Evolutionary conservation across 768 basidiomycete species (phyloP), one percentile per base, ranked within the genome.

Genomic region (Udeniomyces megalosporus): DNA sequence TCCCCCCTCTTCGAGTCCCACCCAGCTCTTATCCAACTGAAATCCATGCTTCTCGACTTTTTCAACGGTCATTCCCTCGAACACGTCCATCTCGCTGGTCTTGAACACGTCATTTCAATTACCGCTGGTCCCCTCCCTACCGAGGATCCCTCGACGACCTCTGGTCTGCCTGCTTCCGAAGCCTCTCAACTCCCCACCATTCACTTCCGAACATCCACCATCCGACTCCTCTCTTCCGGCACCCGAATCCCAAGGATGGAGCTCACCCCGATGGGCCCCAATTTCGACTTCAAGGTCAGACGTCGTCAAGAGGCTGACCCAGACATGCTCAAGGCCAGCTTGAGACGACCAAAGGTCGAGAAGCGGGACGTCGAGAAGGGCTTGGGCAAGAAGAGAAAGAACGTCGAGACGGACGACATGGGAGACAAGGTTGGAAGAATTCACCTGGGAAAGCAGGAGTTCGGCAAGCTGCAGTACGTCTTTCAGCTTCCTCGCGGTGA

Each of bases 351-450:
- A 17, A 95, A 92, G 77, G 68, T 96, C 66, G 86, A 85, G 77
- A 91, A 93, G 78, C 80, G 79, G 63, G 87, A 91, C 38, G 75
- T 93, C 51, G 88, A 87, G 75, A 82, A 80, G 71, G 89, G 90
- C 0, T 70, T 89, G 11, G 89, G 88, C 17, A 73, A 74, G 71
- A 88, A 86, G 79, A 81, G 79, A 74, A 92, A 90, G 81, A 99
- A 99, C 71, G 71, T 89, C 74, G 89, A 90, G 77, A 87, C 90
- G 69, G 93, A 99, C 77, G 89, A 88, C 74, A 95, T 97, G 93
- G 95, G 95, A 61, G 88, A 99, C 72, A 73, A 91, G 74, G 80
- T 93, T 69, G 95, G 92, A 48, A 79, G 82, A 62, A 81, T 99
- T 31, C 92, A 97, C 74, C 74, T 97, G 60, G 86, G 77, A 62